Base-by-base conservation (phyloP, 2,329 filamentous ascomycete genomes). In the Apiospora arundinis region DNA sequence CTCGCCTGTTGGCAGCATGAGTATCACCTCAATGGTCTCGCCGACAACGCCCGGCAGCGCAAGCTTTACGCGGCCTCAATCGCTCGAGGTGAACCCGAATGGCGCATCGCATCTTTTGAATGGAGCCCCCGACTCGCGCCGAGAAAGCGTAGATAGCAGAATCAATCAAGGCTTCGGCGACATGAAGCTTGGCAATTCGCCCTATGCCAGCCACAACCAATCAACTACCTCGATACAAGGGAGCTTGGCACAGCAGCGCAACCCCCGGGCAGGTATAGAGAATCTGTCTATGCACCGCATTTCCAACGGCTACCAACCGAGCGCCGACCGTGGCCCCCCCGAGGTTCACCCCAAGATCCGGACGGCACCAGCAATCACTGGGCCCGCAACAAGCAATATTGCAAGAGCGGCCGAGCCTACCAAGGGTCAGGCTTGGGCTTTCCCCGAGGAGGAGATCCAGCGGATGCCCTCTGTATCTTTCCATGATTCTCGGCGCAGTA, bases 341-440 rank as follows among this genome's bases (percentile, higher is more conserved):
- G 87, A 90, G 32, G 79, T 82, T 14, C 82, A 82, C 70, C 79
- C 78, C 75, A 90, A 87, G 78, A 84, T 88, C 69, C 88, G 91
- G 74, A 91, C 91, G 2, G 93, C 93, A 3, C 93, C 93, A 6
- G 90, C 92, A 11, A 95, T 95, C 76, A 93, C 92, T 37, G 92
- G 92, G 75, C 92, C 85, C 74, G 92, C 86, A 74, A 91, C 84
- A 69, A 88, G 86, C 82, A 89, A 84, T 77, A 93, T 87, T 83
- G 92, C 89, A 77, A 91, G 85, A 75, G 93, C 93, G 49, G 91
- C 92, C 42, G 92, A 94, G 79, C 93, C 93, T 6, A 95, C 92
- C 14, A 94, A 94, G 80, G 93, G 93, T 79, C 93, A 92, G 79
- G 92, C 93, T 5, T 95, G 93, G 93, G 93, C 93, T 75, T 95